A percentile compares a stretch with the other conserved stretches of the same genome.
Conservation (phyloP, 1,139 yeast genomes). For the Taphrina confusa region DNA sequence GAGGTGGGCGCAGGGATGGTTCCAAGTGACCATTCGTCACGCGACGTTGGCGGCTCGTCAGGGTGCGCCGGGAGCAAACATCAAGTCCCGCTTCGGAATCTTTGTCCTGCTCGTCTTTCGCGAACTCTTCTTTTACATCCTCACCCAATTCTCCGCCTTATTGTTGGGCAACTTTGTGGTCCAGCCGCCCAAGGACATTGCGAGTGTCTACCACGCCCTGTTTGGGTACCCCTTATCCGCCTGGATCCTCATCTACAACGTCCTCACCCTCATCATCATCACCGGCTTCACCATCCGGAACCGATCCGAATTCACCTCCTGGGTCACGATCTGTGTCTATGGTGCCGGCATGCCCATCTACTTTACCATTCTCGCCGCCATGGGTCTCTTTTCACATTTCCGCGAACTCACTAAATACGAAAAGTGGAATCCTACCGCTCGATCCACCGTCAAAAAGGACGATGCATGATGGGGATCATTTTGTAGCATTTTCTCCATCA, state of each 20-base stretch:
- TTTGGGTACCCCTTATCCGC: conserved; percentile 29
- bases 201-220: conserved; percentile 30
- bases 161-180: conserved; percentile 30
- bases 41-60: conserved; percentile 25
- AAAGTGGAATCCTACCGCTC: conserved; percentile 30
- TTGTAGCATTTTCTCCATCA: too few relatives aligned
- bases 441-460: conserved; percentile 24
- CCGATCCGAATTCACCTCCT: conserved; percentile 31
- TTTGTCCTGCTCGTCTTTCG: conserved; percentile 33
- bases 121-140: conserved; percentile 33
- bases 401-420: conserved; percentile 24
- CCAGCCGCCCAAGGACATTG: conserved; percentile 33
- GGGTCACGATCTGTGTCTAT: conserved; percentile 21
- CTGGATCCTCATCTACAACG: conserved; percentile 29
- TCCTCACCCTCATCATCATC: conserved; percentile 30
- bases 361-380: conserved; percentile 33
- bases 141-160: conserved; percentile 30
- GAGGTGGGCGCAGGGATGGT: conserved; percentile 35
- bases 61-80: conserved; percentile 35
- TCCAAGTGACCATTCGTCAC: conserved; percentile 33
- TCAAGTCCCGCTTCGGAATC: conserved; percentile 32
- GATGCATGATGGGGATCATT: not conserved
- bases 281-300: conserved; percentile 34
- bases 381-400: conserved; percentile 34
- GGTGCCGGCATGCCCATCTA: conserved; percentile 30